Evolutionary conservation across 1,284 basidiomycete genomes (phyloP), one percentile per base, ranked within the genome.

Genomic region (Microbotryomycetes sp.): DNA sequence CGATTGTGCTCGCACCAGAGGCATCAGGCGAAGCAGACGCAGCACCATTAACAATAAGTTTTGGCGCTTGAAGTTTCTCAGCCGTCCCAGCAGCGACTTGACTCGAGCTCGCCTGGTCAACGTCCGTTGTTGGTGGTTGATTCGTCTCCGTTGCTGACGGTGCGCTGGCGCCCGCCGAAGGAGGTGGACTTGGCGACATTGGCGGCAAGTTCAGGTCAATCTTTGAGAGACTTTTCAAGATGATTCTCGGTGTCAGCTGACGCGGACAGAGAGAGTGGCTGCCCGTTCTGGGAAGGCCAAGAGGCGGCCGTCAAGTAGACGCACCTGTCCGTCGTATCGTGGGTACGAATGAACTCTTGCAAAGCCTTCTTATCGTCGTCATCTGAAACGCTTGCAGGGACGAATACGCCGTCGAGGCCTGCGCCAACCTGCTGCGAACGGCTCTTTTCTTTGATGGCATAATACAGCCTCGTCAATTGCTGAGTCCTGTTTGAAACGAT

Each of bases 381-480:
- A 2, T 52, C 48, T 23, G 45, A 49, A 3, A 23, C 58, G n/a
- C 31, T 15, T 2, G 18, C 46, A 1, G 31, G 28, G 9, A 55
- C 57, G 30, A 47, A 50, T 23, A 57, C 64, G 7, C 52, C 35
- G 1, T 61, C 65, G 51, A 67, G 41, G 9, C 70, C 70, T 4
- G 70, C 60, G 26, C 65, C 63, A 24, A 67, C 68, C 27, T 52
- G 56, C 28, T 26, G 45, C 3, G 60, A 30, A 0, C 46, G 41
- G 7, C 30, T 27, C 59, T 65, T 68, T 46, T 67, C 70, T 27
- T 61, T 61, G 6, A 70, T 27, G 2, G 67, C 66, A 23, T 67
- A 58, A 54, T 60, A 70, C 16, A 70, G 54, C 18, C 65, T 59
- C 16, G 62, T 53, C 5, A 70, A 56, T 9, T 66, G 62, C 11